Base-by-base conservation (phyloP, 2,329 filamentous ascomycete genomes). In the Diaporthe helianthi region DNA sequence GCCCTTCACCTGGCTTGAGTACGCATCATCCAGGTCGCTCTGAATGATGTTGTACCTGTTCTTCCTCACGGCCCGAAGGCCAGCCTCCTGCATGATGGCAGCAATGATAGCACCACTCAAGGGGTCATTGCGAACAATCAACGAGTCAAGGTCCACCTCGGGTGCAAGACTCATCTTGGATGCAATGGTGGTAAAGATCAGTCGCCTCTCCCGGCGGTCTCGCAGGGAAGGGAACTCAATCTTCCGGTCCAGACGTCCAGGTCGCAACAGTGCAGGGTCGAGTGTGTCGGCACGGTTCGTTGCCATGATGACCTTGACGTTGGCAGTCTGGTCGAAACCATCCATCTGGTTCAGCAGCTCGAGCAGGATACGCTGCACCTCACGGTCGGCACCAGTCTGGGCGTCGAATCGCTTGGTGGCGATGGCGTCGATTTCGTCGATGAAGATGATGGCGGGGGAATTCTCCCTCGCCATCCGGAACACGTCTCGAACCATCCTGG, bases 241-340 rank as follows among this genome's bases (percentile, higher is more conserved):
- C 87, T 99, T 99, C 78, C 96, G 89, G 82, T 99, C 96, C 70
- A 99, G 87, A 84, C 96, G 94, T 74, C 96, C 96, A 38, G 96
- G 96, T 76, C 96, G 93, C 71, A 99, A 89, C 72, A 99, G 87
- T 51, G 96, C 96, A 19, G 96, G 96, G 79, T 99, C 96, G 73
- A 99, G 87, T 8, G 96, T 99, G 81, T 98, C 96, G 74, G 96
- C 95, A 79, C 96, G 92, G 85, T 99, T 99, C 74, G 96, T 99
- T 74, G 96, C 96, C 96, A 99, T 99, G 84, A 99, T 99, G 79
- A 99, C 96, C 85, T 99, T 99, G 82, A 99, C 96, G 81, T 99
- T 99, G 80, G 93, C 93, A 0, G 94, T 97, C 82, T 99, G 96
- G 81, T 99, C 96, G 84, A 99, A 99, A 73, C 96, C 96, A 80